Conservation (phyloP, 768 basidiomycete genomes). For the Tephrocybe sp. region DNA sequence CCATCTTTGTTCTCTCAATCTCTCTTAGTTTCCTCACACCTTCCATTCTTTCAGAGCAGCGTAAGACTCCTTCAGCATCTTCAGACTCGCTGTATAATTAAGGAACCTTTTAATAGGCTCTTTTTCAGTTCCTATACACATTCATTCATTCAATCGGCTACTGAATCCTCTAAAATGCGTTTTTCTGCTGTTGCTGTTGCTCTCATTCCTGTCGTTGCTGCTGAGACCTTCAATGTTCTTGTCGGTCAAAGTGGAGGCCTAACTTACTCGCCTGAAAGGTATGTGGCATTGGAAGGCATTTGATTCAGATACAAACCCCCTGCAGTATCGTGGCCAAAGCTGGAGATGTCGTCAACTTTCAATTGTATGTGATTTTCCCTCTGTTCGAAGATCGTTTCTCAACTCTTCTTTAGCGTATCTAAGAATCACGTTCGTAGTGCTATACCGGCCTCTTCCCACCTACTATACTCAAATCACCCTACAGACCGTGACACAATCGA, state of each 20-base stretch:
- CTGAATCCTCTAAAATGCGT: constrained; percentile 13
- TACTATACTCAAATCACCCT: neutral
- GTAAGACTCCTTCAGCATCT: constrained; percentile 21
- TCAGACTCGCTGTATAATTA: constrained; percentile 7
- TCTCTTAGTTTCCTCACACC: constrained; percentile 12
- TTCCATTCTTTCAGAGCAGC: constrained; percentile 28
- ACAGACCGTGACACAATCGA: constrained; percentile 40
- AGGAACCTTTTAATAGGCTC: constrained; percentile 18
- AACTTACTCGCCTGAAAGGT: constrained; percentile 25
- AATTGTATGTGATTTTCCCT: constrained; percentile 29
- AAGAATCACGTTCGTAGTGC: constrained; percentile 34
- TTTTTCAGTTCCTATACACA: constrained; percentile 14
- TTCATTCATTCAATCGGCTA: constrained; percentile 14
- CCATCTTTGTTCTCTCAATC: neutral
- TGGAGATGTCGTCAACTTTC: constrained; percentile 45
- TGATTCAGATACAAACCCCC: too few relatives aligned
- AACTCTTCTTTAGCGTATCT: constrained; percentile 24
- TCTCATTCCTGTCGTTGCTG: constrained; percentile 26
- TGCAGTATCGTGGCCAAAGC: constrained; percentile 30
- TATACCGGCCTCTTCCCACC: neutral
- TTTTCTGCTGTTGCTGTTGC: constrained; percentile 20
- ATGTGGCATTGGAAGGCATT: neutral
- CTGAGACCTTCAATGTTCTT: constrained; percentile 28
- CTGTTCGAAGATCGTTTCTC: neutral
- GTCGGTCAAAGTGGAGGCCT: constrained; percentile 29